These are phyloP conservation scores for Trichoderma brevicompactum DNA, from an alignment of 2,329 filamentous ascomycete genomes.

Conservation along the genomic window DNA sequence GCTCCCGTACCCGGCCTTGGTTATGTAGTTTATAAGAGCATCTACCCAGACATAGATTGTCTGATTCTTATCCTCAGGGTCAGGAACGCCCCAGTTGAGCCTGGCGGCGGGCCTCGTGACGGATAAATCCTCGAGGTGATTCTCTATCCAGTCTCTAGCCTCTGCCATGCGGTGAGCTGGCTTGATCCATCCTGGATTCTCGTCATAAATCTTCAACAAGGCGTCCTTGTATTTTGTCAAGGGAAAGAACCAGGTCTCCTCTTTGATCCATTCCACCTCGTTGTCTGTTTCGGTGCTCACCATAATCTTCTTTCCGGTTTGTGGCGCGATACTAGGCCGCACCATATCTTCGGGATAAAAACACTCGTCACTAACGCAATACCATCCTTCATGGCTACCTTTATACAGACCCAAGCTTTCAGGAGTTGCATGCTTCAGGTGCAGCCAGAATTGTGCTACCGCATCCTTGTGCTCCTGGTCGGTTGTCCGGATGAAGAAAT, in stretches of 20 bases:
- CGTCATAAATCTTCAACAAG: constrained; percentile 77
- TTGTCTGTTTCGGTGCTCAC: constrained; percentile 85
- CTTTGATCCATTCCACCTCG: constrained; percentile 91
- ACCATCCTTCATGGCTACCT: constrained; percentile 90
- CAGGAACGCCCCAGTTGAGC: constrained; percentile 84
- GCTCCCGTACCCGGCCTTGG: constrained; percentile 73
- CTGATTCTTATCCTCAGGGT: constrained; percentile 81
- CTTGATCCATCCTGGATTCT: constrained; percentile 77
- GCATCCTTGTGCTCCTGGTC: constrained; percentile 79
- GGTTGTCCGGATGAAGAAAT: constrained; percentile 92
- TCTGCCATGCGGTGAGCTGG: constrained; percentile 76
- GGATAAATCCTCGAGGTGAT: constrained; percentile 83
- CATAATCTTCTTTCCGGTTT: constrained; percentile 82
- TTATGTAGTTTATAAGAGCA: constrained; percentile 91
- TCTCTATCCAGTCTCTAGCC: constrained; percentile 74
- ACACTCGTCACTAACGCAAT: constrained; percentile 93
- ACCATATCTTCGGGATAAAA: constrained; percentile 84
- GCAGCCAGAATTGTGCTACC: constrained; percentile 86
- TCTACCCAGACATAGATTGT: constrained; percentile 99
- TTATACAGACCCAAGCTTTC: constrained; percentile 81
- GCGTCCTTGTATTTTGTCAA: constrained; percentile 80
- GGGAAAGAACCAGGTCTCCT: constrained; percentile 93
- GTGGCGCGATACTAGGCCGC: constrained; percentile 73
- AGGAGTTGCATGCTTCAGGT: constrained; percentile 59
- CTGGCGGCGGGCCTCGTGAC: constrained; percentile 81